Evolutionary conservation across 495 filamentous ascomycete species (phyloP), one percentile per base, ranked within the genome.

Genomic region (Lophium mytilinum): DNA sequence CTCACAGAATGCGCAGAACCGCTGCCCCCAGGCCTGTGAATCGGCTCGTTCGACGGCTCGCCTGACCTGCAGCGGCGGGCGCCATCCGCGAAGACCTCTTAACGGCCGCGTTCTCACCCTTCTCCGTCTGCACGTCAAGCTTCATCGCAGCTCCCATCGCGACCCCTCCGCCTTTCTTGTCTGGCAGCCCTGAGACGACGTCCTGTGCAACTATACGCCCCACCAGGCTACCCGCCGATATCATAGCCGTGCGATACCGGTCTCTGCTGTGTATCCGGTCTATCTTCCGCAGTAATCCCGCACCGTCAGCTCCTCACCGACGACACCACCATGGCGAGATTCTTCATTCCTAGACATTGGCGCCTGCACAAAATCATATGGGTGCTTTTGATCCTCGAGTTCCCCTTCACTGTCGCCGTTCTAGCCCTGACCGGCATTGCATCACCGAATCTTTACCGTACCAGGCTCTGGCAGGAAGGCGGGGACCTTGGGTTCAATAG

Each of bases 361-460:
- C 82, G 81, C 57, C 76, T 78, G 21, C 82, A 83, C 58, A 78
- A 74, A 57, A 68, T 84, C 52, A 71, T 89, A 46, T 77, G 83
- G 61, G 80, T 69, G 59, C 76, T 90, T 66, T 80, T 95, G 72
- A 66, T 82, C 46, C 64, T 81, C 33, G 90, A 96, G 72, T 71
- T 93, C 24, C 72, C 77, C 34, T 73, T 88, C 55, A 83, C 81
- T 37, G 76, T 96, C 60, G 78, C 82, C 14, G 73, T 83, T 18
- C 77, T 96, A 42, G 84, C 88, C 15, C 76, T 96, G 57, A 90
- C 88, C 57, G 89, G 86, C 50, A 83, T 96, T 60, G 85, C 88
- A 52, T 80, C 83, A 21, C 89, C 90, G 52, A 79, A 95, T 71
- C 71, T 83, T 46, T 96, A 88, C 68, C 82, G 87, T 18, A 86